Conservation (phyloP, 2,329 filamentous ascomycete species). For the Tolypocladium tundrense region DNA sequence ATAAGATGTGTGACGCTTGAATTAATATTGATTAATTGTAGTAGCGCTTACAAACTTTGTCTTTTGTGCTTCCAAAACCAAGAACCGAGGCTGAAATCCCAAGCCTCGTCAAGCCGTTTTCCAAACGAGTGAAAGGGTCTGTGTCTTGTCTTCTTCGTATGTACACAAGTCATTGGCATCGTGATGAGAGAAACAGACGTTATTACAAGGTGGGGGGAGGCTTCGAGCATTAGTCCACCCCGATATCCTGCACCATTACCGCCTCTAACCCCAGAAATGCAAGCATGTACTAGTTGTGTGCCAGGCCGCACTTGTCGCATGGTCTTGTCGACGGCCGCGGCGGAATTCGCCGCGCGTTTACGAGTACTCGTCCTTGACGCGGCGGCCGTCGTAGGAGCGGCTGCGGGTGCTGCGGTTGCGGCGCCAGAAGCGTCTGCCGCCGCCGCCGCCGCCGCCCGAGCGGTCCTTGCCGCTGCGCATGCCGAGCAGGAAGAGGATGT, state of each 20-base stretch:
- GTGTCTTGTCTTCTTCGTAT: not conserved
- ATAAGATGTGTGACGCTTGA: not conserved
- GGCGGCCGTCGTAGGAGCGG: slow-evolving; percentile 34
- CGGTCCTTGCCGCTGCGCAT: slow-evolving; percentile 37
- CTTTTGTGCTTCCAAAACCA: not conserved
- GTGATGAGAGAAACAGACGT: not conserved
- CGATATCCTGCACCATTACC: not conserved
- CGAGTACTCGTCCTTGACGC: slow-evolving; percentile 62
- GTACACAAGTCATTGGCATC: not conserved
- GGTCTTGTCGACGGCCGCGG: not conserved
- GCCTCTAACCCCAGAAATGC: not conserved
- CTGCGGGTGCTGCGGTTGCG: slow-evolving; percentile 24
- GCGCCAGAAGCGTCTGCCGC: slow-evolving; percentile 13
- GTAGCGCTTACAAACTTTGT: not conserved
- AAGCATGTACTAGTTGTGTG: not conserved
- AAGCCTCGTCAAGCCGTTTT: not conserved
- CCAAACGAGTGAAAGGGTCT: not conserved
- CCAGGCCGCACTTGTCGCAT: not conserved
- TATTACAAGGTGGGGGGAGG: not conserved
- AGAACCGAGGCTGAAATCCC: not conserved
- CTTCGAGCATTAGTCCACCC: not conserved
- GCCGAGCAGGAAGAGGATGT: slow-evolving; percentile 56
- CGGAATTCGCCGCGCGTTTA: slow-evolving; percentile 18
- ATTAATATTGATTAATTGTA: not conserved
- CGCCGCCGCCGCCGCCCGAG: slow-evolving; percentile 17